Conservation (phyloP, 352 stramenopile genomes). For the Phytophthora brassicae region DNA sequence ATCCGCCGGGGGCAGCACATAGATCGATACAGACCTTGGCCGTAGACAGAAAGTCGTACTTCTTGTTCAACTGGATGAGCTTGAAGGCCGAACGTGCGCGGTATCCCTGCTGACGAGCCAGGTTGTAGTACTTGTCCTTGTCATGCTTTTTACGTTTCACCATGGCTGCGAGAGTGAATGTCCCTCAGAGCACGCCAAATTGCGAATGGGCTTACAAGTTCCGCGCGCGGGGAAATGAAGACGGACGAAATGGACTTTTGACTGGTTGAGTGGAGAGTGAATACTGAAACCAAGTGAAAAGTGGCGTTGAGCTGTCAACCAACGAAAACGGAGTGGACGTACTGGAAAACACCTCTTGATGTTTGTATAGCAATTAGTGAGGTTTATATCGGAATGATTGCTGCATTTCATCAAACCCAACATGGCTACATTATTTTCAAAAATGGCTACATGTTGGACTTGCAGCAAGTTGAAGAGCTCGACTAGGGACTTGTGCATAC, state of each 20-base stretch:
- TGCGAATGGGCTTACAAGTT: conserved; percentile 20
- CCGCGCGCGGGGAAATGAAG: too few species aligned
- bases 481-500: not conserved
- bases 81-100: conserved; percentile 99
- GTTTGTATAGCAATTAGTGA: conserved; percentile 11
- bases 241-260: too few species aligned
- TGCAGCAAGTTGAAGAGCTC: conserved; percentile 13
- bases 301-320: not conserved
- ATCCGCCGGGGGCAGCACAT: conserved; percentile 98
- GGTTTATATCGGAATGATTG: conserved; percentile 29
- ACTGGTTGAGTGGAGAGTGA: too few species aligned
- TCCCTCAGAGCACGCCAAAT: conserved; percentile 22
- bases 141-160: conserved; percentile 98
- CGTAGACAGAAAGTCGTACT: conserved; percentile 97
- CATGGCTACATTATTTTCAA: too few species aligned
- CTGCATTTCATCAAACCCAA: not conserved
- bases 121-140: conserved; percentile 99
- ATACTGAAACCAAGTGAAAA: conserved; percentile 36
- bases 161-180: conserved; percentile 39
- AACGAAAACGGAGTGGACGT: conserved; percentile 18
- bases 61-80: conserved; percentile 99
- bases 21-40: conserved; percentile 98
- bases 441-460: conserved; percentile 12
- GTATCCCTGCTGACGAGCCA: conserved; percentile 98
- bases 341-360: conserved; percentile 22